Percentiles rank a stretch among this genome's conserved stretches.
Conservation (phyloP, 306 rosid species). For the Medicago arabica region DNA sequence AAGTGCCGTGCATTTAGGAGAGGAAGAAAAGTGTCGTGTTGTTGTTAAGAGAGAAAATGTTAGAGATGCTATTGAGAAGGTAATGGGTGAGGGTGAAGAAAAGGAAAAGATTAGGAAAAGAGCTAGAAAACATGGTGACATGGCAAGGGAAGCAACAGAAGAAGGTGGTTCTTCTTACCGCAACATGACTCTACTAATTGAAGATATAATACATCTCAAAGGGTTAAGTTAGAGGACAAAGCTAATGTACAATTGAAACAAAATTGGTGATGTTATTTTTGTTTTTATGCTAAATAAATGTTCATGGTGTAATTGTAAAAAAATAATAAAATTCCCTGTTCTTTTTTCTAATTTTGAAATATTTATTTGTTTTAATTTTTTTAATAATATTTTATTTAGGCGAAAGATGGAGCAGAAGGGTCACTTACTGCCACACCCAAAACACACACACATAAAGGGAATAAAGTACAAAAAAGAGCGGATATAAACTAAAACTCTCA, state of each 20-base stretch:
- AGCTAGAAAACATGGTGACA: conserved; percentile 32
- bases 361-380: not conserved
- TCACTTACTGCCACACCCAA: too few species aligned
- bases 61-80: conserved; percentile 44
- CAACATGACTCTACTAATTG: conserved; percentile 39
- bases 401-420: too few species aligned
- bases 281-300: not conserved
- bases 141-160: conserved; percentile 45
- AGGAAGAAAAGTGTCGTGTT: conserved; percentile 43
- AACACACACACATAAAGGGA: too few species aligned
- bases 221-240: not conserved
- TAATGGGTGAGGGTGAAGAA: conserved; percentile 50
- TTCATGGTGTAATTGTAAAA: not conserved
- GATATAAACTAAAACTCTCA: too few species aligned
- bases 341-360: too few species aligned
- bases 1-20: conserved; percentile 37
- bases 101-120: conserved; percentile 42
- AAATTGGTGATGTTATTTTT: not conserved
- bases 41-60: conserved; percentile 47
- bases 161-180: conserved; percentile 55
- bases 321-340: not conserved
- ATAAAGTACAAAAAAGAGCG: too few species aligned
- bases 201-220: conserved; percentile 35
- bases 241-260: not conserved
- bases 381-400: too few species aligned